These are phyloP conservation scores for Rubia occidens DNA, from an alignment of 305 asterid genomes.

Conservation along the genomic window DNA sequence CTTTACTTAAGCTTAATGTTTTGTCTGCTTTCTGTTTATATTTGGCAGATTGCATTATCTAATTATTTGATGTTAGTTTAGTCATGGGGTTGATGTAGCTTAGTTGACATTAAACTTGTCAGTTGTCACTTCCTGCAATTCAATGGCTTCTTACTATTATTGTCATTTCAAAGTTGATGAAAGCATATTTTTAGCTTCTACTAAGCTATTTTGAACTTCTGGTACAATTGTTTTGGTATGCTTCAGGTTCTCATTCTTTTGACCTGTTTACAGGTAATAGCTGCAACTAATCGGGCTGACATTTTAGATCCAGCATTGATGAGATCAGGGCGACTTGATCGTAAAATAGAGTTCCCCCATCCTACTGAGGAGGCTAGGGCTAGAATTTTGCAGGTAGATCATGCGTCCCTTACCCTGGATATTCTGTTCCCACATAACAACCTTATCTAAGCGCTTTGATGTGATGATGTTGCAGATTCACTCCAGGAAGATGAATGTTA, in stretches of 20 bases:
- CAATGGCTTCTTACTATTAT: too few relatives aligned
- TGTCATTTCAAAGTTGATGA: not conserved
- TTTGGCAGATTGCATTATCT: not conserved
- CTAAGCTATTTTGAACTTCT: not conserved
- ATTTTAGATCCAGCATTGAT: constrained; percentile 84
- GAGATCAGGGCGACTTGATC: constrained; percentile 91
- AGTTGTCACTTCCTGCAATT: not conserved
- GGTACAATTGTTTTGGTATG: not conserved
- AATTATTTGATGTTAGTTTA: not conserved
- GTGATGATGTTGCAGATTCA: constrained; percentile 41
- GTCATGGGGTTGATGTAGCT: not conserved
- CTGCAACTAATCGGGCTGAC: constrained; percentile 91
- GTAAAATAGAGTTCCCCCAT: constrained; percentile 76
- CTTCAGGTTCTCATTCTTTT: not conserved
- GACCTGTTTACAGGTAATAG: constrained; percentile 50
- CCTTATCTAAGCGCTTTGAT: not conserved
- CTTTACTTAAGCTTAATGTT: not conserved
- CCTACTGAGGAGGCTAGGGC: constrained; percentile 76
- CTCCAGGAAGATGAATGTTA: constrained; percentile 85
- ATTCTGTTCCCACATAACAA: not conserved
- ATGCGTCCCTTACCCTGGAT: not conserved
- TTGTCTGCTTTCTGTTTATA: not conserved
- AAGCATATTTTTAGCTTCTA: not conserved
- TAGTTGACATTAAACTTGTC: not conserved
- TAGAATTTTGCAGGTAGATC: constrained; percentile 55